These are phyloP conservation scores for Petunia axillaris DNA, from an alignment of 257 asterid genomes.

Conservation along the genomic window DNA sequence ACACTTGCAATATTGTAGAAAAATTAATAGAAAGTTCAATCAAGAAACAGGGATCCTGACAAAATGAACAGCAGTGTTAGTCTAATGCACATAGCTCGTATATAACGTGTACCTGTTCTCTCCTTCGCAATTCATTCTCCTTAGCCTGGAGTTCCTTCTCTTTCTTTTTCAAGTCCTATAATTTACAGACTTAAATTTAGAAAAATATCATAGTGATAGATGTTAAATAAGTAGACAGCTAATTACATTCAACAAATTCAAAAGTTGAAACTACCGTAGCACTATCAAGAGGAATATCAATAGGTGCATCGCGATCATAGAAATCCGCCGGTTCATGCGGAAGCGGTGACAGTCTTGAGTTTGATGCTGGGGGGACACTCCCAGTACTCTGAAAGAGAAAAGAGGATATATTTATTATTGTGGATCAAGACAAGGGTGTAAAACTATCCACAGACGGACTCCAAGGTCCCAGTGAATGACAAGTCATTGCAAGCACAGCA, in stretches of 20 bases:
- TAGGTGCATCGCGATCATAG: constrained; percentile 78
- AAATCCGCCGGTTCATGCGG: constrained; percentile 97
- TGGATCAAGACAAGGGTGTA: not conserved
- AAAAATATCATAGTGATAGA: constrained; percentile 22
- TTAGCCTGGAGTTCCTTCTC: constrained; percentile 90
- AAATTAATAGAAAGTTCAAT: not conserved
- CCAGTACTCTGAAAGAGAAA: constrained; percentile 54
- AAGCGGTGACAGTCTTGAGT: constrained; percentile 92
- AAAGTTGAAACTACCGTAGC: constrained; percentile 53
- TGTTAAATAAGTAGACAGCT: constrained; percentile 21
- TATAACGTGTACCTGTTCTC: constrained; percentile 74
- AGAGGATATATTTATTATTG: constrained; percentile 14
- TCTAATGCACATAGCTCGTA: not conserved
- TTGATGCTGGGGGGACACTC: constrained; percentile 79
- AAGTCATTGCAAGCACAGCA: not conserved
- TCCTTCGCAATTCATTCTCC: constrained; percentile 84
- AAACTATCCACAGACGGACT: not conserved
- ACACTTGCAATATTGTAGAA: not conserved
- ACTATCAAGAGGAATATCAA: constrained; percentile 86
- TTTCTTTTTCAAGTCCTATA: constrained; percentile 86
- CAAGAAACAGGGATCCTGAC: constrained; percentile 5
- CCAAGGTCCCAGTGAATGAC: not conserved
- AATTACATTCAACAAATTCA: constrained; percentile 15
- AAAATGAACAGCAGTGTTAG: not conserved
- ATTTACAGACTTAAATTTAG: constrained; percentile 31